A percentile compares a stretch with the other conserved stretches of the same genome.
Evolutionary conservation across 1,284 basidiomycete genomes (phyloP).

Genomic region (Naganishia liquefaciens): DNA sequence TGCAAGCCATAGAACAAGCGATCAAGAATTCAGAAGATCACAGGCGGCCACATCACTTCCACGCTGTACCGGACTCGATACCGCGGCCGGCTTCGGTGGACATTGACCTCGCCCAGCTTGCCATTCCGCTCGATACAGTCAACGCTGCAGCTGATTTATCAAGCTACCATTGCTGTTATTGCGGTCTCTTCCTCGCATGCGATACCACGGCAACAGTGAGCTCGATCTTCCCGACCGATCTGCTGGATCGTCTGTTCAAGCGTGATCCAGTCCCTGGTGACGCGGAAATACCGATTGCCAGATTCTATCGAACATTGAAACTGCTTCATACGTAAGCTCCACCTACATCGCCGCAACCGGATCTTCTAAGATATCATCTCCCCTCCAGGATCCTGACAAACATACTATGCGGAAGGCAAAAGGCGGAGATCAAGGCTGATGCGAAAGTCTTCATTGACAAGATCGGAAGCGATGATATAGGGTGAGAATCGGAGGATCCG

Average conservation of each 20-base stretch:
- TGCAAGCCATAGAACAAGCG: slow-evolving; percentile 9
- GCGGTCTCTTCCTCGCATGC: slow-evolving; percentile 17
- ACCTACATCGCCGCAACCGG: background rate
- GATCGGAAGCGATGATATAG: slow-evolving; percentile 18
- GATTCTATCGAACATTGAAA: slow-evolving; percentile 13
- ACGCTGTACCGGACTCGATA: slow-evolving; percentile 1
- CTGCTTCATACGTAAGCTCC: slow-evolving; percentile 3
- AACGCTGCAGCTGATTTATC: background rate
- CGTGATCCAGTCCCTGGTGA: slow-evolving; percentile 12
- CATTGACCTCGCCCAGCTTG: background rate
- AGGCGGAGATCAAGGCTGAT: slow-evolving; percentile 12
- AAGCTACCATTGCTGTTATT: slow-evolving; percentile 25
- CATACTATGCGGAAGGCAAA: background rate
- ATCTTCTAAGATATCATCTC: background rate
- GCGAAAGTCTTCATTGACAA: slow-evolving; percentile 15
- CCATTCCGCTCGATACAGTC: background rate
- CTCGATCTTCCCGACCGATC: background rate
- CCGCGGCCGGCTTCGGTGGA: slow-evolving; percentile 8
- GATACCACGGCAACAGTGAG: slow-evolving; percentile 3
- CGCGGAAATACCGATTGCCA: background rate
- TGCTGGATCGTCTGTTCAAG: slow-evolving; percentile 12
- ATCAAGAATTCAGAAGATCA: slow-evolving; percentile 2
- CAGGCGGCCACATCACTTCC: slow-evolving; percentile 18
- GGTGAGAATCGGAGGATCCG: background rate
- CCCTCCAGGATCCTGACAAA: slow-evolving; percentile 9